Evolutionary conservation across 805 yeast species (phyloP).

Genomic region (Metschnikowia gruessii): DNA sequence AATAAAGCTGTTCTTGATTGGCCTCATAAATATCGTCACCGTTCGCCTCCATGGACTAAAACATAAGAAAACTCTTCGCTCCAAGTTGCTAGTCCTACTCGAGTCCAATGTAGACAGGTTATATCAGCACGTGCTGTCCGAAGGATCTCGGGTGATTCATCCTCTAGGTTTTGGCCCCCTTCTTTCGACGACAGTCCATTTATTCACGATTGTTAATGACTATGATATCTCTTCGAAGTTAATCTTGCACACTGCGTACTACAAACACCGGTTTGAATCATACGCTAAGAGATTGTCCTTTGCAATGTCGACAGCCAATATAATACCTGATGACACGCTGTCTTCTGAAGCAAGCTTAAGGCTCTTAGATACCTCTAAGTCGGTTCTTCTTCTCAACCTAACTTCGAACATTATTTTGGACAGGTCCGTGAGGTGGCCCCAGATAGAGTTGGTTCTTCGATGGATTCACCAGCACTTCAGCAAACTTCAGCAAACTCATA

Average conservation of each 20-base stretch:
- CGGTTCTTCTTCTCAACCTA: constrained; percentile 31
- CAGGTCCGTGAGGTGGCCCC: constrained; percentile 25
- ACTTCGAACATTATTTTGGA: constrained; percentile 29
- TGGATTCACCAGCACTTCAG: constrained; percentile 27
- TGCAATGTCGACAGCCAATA: constrained; percentile 2
- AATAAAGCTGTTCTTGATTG: constrained; percentile 34
- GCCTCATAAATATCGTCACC: constrained; percentile 30
- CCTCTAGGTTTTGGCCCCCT: constrained; percentile 4
- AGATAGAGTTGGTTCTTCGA: constrained; percentile 23
- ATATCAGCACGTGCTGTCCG: constrained; percentile 12
- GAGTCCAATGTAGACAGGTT: constrained; percentile 18
- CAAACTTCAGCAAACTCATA: not conserved
- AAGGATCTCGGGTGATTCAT: not conserved
- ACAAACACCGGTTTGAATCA: constrained; percentile 30
- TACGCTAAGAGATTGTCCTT: constrained; percentile 33
- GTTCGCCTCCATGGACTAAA: constrained; percentile 29
- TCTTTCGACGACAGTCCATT: constrained; percentile 24
- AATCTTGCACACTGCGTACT: constrained; percentile 21
- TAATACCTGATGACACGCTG: not conserved
- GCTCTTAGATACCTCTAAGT: constrained; percentile 25
- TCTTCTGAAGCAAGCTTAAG: not conserved
- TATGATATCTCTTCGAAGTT: constrained; percentile 32
- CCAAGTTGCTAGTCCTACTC: constrained; percentile 19
- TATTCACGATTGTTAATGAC: constrained; percentile 38
- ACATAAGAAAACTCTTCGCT: constrained; percentile 24